phyloP scores from a whole-genome alignment of 2,329 filamentous ascomycete genomes.

The Alternaria angustiovoidea region DNA sequence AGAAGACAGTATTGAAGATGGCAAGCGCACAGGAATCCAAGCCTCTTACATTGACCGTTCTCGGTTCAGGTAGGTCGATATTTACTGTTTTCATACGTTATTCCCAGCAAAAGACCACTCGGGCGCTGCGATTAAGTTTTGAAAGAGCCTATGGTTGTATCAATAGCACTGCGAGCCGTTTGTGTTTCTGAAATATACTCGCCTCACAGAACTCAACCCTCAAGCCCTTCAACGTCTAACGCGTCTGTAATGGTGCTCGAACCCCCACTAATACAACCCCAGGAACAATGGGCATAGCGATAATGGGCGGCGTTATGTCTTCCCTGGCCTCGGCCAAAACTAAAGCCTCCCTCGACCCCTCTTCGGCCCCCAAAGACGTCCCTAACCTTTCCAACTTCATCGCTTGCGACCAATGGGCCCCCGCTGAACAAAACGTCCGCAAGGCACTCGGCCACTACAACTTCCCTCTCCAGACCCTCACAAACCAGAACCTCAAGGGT shows the following conservation, averaged over 20 bases:
- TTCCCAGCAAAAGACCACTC: background rate
- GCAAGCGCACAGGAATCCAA: constrained; percentile 40
- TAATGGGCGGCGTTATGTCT: constrained; percentile 79
- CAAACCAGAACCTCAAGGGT: constrained; percentile 75
- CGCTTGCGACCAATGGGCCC: constrained; percentile 77
- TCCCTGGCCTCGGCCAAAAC: constrained; percentile 64
- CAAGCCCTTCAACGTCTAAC: background rate
- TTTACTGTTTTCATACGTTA: constrained; percentile 21
- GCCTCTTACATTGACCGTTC: constrained; percentile 75
- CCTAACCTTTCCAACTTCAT: constrained; percentile 74
- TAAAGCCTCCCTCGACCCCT: constrained; percentile 50
- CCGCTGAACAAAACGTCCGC: constrained; percentile 73
- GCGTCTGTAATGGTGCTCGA: background rate
- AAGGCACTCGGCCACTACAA: constrained; percentile 70
- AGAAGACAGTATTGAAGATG: constrained; percentile 33
- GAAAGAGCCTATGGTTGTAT: background rate
- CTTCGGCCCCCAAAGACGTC: constrained; percentile 48
- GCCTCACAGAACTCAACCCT: background rate
- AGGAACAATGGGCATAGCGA: constrained; percentile 88
- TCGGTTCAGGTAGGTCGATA: constrained; percentile 77
- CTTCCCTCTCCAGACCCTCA: constrained; percentile 69
- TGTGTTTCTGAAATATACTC: too few species aligned
- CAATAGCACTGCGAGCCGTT: background rate
- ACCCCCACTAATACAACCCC: constrained; percentile 8
- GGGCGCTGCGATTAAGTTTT: background rate